These are phyloP conservation scores for Kalanchoe fedtschenkoi DNA, from an alignment of 164 flowering plant genomes.

Conservation along the genomic window DNA sequence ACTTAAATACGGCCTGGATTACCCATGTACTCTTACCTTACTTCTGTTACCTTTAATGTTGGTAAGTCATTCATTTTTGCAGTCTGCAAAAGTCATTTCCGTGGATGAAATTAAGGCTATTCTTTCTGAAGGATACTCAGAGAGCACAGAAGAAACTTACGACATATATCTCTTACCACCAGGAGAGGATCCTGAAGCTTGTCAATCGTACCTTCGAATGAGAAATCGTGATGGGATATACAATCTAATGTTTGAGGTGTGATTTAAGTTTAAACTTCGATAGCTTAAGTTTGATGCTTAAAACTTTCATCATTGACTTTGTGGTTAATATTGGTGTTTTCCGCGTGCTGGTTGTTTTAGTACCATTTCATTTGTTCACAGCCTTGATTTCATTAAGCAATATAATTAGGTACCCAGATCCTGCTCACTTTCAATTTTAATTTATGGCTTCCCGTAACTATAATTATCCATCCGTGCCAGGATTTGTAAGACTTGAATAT, in stretches of 20 bases:
- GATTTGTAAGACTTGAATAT: not conserved
- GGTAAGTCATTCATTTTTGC: slow-evolving; percentile 17
- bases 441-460: not conserved
- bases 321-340: too few relatives aligned
- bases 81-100: slow-evolving; percentile 52
- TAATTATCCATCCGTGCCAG: not conserved
- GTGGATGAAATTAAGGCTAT: slow-evolving; percentile 62
- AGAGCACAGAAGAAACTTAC: slow-evolving; percentile 79
- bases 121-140: slow-evolving; percentile 42
- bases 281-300: not conserved
- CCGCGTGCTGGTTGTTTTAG: too few relatives aligned
- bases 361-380: too few relatives aligned
- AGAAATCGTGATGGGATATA: slow-evolving; percentile 90
- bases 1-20: not conserved
- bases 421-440: not conserved
- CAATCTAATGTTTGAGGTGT: slow-evolving; percentile 98
- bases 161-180: slow-evolving; percentile 96
- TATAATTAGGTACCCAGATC: too few relatives aligned
- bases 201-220: slow-evolving; percentile 96
- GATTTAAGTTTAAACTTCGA: slow-evolving; percentile 1
- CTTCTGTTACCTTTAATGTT: not conserved
- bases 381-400: too few relatives aligned
- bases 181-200: slow-evolving; percentile 97
- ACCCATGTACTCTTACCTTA: not conserved
- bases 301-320: too few relatives aligned